phyloP scores from a whole-genome alignment of 371 early-diverging fungal genomes.

The Mortierella sp. region DNA sequence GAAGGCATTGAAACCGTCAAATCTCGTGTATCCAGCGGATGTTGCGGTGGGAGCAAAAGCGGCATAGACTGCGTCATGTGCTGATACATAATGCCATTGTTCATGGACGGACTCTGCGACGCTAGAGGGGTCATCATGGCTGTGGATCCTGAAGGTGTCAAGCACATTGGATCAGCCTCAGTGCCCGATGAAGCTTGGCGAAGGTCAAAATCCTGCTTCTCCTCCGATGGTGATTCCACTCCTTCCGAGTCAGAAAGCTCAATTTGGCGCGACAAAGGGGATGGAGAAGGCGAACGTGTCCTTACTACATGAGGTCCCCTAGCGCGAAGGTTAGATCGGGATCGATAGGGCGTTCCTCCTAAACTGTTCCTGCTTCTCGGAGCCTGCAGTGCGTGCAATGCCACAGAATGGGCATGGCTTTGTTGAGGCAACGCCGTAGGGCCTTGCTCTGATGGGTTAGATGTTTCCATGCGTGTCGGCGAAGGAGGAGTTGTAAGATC shows the following conservation, averaged over 20 bases:
- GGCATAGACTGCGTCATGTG: slow-evolving; percentile 14
- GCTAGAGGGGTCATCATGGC: too few species aligned
- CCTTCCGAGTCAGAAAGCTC: slow-evolving; percentile 12
- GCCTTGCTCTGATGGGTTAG: neutral
- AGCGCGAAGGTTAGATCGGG: slow-evolving; percentile 1
- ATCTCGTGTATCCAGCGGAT: neutral
- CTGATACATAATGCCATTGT: neutral
- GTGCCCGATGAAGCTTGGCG: neutral
- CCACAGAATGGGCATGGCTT: slow-evolving; percentile 5
- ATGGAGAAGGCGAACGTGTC: slow-evolving; percentile 37
- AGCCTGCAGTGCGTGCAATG: slow-evolving; percentile 16
- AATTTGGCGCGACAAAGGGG: slow-evolving; percentile 32
- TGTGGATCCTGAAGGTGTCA: too few species aligned
- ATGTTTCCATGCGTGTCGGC: neutral
- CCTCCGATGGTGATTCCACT: slow-evolving; percentile 15
- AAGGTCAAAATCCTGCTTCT: slow-evolving; percentile 16
- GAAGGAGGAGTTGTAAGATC: neutral
- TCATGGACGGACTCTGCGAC: too few species aligned
- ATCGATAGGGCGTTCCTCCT: neutral
- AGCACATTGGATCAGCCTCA: too few species aligned
- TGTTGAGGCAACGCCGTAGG: neutral
- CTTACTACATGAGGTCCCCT: neutral
- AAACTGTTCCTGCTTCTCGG: slow-evolving; percentile 10
- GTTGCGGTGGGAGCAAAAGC: neutral
- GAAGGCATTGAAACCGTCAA: neutral